Percentiles rank a stretch among this genome's conserved stretches.
These are phyloP conservation scores for Colletotrichum australisinense DNA, from an alignment of 2,329 filamentous ascomycete species.

Conservation along the genomic window DNA sequence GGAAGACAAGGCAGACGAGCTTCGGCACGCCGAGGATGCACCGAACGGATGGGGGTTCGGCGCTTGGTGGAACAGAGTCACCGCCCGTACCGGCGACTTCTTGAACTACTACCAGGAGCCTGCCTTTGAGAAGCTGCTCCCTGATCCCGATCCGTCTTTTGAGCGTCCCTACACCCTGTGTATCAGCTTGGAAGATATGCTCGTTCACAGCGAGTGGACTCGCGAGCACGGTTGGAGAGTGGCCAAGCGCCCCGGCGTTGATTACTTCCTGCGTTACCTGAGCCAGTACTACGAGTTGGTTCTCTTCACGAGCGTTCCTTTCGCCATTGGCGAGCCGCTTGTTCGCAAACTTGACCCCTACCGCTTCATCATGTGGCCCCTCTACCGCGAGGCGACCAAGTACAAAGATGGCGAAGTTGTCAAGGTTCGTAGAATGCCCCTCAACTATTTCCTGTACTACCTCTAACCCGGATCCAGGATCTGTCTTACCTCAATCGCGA, in stretches of 20 bases:
- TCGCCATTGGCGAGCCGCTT: slow-evolving; percentile 85
- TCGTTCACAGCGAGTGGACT: slow-evolving; percentile 95
- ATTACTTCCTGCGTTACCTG: slow-evolving; percentile 97
- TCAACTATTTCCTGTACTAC: neutral
- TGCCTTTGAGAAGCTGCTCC: slow-evolving; percentile 92
- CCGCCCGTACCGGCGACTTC: slow-evolving; percentile 78
- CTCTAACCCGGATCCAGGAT: slow-evolving; percentile 67
- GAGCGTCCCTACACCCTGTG: slow-evolving; percentile 93
- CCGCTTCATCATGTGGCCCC: slow-evolving; percentile 93
- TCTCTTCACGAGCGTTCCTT: slow-evolving; percentile 91
- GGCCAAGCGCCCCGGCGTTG: slow-evolving; percentile 92
- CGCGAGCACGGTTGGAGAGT: slow-evolving; percentile 95
- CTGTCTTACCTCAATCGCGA: slow-evolving; percentile 98
- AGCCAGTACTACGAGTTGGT: slow-evolving; percentile 99
- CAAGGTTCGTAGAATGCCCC: slow-evolving; percentile 71
- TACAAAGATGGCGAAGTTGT: slow-evolving; percentile 97
- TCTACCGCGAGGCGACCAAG: slow-evolving; percentile 96
- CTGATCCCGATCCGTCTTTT: slow-evolving; percentile 81
- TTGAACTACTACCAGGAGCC: slow-evolving; percentile 96
- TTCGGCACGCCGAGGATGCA: slow-evolving; percentile 71
- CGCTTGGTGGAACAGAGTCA: slow-evolving; percentile 84
- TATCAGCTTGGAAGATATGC: slow-evolving; percentile 90
- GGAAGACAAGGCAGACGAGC: slow-evolving; percentile 82
- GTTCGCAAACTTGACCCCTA: slow-evolving; percentile 95
- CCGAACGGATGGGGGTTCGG: slow-evolving; percentile 82